phyloP scores from a whole-genome alignment of 768 basidiomycete species.

The Mycena vulgaris region DNA sequence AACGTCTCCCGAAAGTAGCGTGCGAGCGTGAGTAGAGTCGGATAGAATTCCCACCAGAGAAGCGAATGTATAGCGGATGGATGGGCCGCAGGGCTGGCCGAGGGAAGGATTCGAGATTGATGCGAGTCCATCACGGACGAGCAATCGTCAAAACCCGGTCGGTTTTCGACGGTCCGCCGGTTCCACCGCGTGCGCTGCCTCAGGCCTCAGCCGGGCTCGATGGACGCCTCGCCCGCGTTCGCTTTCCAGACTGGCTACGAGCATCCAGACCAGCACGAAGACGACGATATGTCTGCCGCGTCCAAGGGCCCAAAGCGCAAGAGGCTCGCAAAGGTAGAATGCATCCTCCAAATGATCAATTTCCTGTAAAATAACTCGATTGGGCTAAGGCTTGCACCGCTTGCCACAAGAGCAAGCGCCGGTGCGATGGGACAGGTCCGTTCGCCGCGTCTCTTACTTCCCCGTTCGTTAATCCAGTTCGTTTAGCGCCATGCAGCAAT shows the following conservation, averaged over 20 bases:
- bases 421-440: constrained; percentile 86
- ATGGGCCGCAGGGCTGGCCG: not conserved
- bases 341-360: constrained; percentile 12
- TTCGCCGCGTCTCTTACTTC: constrained; percentile 36
- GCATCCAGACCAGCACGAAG: constrained; percentile 39
- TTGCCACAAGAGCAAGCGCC: constrained; percentile 88
- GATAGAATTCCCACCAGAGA: not conserved
- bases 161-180: no score
- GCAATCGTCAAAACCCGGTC: no score
- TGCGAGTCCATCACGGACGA: no score
- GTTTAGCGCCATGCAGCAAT: constrained; percentile 83
- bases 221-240: constrained; percentile 33
- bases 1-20: not conserved
- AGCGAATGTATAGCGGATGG: not conserved
- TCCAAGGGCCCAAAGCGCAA: constrained; percentile 66
- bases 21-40: not conserved
- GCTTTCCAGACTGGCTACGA: constrained; percentile 38
- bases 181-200: no score
- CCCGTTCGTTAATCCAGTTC: constrained; percentile 25
- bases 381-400: constrained; percentile 76
- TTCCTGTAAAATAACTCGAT: constrained; percentile 8
- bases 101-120: not conserved
- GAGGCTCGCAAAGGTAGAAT: constrained; percentile 65
- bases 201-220: constrained; percentile 28
- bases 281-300: constrained; percentile 50